These are phyloP conservation scores for Pneumocystis canis DNA, from an alignment of 1,139 yeast species.

Conservation along the genomic window DNA sequence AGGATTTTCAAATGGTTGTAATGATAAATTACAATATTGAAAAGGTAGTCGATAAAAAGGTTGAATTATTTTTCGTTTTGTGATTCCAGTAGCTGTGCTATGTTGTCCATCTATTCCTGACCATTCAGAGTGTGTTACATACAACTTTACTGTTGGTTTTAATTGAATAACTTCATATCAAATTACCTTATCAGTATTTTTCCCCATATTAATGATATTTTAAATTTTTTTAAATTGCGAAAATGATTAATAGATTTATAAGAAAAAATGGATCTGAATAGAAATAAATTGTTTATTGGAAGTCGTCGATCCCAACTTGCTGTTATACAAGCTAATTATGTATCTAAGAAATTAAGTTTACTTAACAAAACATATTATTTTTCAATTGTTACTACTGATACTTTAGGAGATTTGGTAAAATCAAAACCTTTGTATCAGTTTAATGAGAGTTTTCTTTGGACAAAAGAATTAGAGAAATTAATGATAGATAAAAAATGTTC, in stretches of 20 bases:
- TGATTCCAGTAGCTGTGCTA: constrained; percentile 21
- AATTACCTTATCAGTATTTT: background rate
- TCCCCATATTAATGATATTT: background rate
- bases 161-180: background rate
- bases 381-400: constrained; percentile 61
- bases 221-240: background rate
- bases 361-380: constrained; percentile 52
- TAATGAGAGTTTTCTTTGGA: constrained; percentile 53
- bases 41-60: constrained; percentile 21
- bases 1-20: constrained; percentile 24
- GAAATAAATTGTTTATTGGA: constrained; percentile 33
- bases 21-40: constrained; percentile 26
- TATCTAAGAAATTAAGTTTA: constrained; percentile 43
- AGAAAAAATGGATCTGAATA: background rate
- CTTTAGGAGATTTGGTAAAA: constrained; percentile 81
- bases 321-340: constrained; percentile 67
- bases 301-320: constrained; percentile 84
- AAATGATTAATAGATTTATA: background rate
- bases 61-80: constrained; percentile 9
- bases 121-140: constrained; percentile 19
- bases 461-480: constrained; percentile 77
- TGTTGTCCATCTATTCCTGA: constrained; percentile 21
- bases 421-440: constrained; percentile 78
- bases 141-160: background rate
- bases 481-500: constrained; percentile 61